phyloP scores from a whole-genome alignment of 768 basidiomycete species.

The Floccularia luteovirens region DNA sequence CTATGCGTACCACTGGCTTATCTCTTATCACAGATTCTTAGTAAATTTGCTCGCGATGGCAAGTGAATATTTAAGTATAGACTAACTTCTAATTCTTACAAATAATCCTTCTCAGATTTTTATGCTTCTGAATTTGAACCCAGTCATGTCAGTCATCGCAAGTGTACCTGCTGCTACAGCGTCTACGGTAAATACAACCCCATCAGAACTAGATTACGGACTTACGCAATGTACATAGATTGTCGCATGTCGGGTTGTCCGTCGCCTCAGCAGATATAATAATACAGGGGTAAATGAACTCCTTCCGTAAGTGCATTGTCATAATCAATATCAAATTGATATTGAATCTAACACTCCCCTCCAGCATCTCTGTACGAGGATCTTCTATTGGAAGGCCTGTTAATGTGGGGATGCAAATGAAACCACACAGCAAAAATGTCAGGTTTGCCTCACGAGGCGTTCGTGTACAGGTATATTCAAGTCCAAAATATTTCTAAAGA shows the following conservation, averaged over 20 bases:
- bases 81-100: neutral
- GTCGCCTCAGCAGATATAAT: slow-evolving; percentile 47
- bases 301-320: too few species aligned
- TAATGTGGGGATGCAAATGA: too few species aligned
- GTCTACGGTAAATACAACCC: slow-evolving; percentile 33
- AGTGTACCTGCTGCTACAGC: slow-evolving; percentile 56
- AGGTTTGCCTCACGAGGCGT: too few species aligned
- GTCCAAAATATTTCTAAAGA: too few species aligned
- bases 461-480: too few species aligned
- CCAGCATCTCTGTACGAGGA: too few species aligned
- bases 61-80: neutral
- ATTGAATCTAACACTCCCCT: too few species aligned
- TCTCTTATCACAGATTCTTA: neutral
- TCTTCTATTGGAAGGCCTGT: too few species aligned
- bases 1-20: neutral
- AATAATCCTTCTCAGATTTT: slow-evolving; percentile 19
- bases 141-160: slow-evolving; percentile 52
- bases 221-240: slow-evolving; percentile 26
- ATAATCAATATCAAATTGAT: too few species aligned
- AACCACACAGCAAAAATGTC: too few species aligned
- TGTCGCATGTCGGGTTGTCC: slow-evolving; percentile 39
- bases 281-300: too few species aligned
- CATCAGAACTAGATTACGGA: neutral
- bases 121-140: slow-evolving; percentile 49
- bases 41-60: neutral